Conservation (phyloP, 139 green algal species). For the Deuterostichococcus epilithicus region DNA sequence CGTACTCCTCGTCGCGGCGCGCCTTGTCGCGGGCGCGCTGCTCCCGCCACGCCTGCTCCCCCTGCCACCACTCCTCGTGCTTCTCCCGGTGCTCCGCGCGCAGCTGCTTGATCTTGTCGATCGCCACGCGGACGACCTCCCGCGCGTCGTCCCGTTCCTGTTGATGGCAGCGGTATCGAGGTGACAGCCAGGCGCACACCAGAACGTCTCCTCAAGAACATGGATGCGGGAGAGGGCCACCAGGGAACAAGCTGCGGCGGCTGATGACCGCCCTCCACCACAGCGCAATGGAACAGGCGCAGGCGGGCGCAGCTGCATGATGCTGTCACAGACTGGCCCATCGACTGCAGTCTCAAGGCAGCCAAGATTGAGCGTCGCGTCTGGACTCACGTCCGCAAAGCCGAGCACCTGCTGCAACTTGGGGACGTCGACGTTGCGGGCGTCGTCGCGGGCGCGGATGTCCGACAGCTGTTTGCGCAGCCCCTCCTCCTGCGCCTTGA, state of each 20-base stretch:
- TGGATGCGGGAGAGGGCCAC: no score
- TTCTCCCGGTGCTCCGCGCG: conserved; percentile 23
- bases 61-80: conserved; percentile 47
- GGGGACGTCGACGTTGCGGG: neutral
- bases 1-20: conserved; percentile 28
- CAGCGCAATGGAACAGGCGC: no score
- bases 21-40: neutral
- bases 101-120: conserved; percentile 25
- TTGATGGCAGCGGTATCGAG: no score
- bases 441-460: conserved; percentile 12
- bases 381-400: no score
- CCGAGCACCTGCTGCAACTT: neutral
- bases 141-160: conserved; percentile 40
- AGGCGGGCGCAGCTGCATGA: no score
- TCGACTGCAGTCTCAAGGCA: no score
- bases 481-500: conserved; percentile 45
- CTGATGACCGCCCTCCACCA: no score
- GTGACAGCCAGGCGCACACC: no score
- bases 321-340: no score
- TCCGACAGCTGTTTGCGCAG: conserved; percentile 22
- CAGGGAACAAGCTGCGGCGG: no score
- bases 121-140: conserved; percentile 43
- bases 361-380: no score
- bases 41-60: conserved; percentile 19
- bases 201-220: no score